phyloP scores from a whole-genome alignment of 306 rosid genomes.

The Quercus ilex region DNA sequence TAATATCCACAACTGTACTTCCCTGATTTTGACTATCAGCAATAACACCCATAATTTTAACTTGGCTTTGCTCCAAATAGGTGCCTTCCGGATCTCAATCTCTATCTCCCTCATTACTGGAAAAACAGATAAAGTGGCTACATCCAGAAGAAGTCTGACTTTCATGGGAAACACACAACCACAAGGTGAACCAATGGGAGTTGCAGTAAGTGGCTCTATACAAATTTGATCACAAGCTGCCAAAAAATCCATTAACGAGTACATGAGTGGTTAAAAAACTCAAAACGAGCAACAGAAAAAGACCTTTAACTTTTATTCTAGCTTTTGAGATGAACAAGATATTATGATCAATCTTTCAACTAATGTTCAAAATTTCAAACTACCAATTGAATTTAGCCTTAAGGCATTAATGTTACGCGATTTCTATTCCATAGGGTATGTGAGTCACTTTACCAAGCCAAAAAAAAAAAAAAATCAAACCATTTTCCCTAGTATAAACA shows the following conservation, averaged over 20 bases:
- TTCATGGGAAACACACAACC: constrained; percentile 95
- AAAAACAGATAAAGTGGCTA: constrained; percentile 66
- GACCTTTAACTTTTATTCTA: constrained; percentile 1
- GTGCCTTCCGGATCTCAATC: constrained; percentile 77
- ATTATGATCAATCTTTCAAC: background rate
- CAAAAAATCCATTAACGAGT: constrained; percentile 12
- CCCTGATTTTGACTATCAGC: constrained; percentile 75
- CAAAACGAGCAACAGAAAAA: background rate
- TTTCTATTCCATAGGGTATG: no score
- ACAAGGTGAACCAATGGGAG: constrained; percentile 90
- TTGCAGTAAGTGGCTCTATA: constrained; percentile 65
- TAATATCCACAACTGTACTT: constrained; percentile 66
- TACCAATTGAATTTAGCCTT: no score
- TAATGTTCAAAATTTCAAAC: background rate
- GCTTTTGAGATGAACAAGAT: background rate
- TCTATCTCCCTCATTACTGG: constrained; percentile 77
- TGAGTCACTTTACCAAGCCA: no score
- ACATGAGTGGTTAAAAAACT: constrained; percentile 19
- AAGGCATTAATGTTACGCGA: no score
- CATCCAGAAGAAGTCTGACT: constrained; percentile 70
- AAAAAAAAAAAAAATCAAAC: background rate
- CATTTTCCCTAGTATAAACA: constrained; percentile 14
- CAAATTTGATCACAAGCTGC: constrained; percentile 86
- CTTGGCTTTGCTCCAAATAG: constrained; percentile 83
- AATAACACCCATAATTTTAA: constrained; percentile 89